phyloP scores from a whole-genome alignment of 257 asterid genomes.

The Nicotiana sylvestris region DNA sequence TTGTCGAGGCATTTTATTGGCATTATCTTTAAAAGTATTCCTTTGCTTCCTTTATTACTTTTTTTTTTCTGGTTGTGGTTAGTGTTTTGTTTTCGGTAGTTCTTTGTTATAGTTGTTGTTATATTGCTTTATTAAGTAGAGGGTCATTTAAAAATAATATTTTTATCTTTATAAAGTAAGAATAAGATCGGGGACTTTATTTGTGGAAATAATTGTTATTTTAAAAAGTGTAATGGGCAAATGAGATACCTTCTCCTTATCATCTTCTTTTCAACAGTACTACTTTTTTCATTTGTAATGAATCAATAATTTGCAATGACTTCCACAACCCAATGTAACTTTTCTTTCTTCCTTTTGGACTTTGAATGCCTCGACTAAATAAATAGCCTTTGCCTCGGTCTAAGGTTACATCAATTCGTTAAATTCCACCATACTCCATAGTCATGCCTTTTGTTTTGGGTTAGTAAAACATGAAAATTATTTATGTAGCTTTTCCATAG shows the following conservation, averaged over 20 bases:
- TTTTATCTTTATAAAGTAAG: no score
- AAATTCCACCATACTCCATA: not conserved
- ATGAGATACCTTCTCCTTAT: not conserved
- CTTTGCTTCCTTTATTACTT: no score
- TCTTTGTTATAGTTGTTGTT: no score
- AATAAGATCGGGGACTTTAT: no score
- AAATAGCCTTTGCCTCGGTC: not conserved
- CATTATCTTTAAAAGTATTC: not conserved
- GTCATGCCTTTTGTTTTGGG: not conserved
- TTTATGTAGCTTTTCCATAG: not conserved
- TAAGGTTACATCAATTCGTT: not conserved
- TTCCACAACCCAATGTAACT: not conserved
- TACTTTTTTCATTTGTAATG: not conserved
- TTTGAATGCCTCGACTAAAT: conserved; percentile 6
- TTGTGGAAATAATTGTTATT: no score
- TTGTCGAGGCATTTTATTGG: conserved; percentile 6
- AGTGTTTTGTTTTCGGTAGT: not conserved
- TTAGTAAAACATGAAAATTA: not conserved
- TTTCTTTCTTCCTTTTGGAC: not conserved
- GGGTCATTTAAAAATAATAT: no score
- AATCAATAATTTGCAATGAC: not conserved
- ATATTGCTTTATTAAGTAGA: no score
- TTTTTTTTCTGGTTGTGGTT: no score
- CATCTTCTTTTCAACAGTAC: not conserved
- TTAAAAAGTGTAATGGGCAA: not conserved